Evolutionary conservation across 2,329 filamentous ascomycete species (phyloP), one percentile per base, ranked within the genome.

Genomic region (Boeremia exigua): DNA sequence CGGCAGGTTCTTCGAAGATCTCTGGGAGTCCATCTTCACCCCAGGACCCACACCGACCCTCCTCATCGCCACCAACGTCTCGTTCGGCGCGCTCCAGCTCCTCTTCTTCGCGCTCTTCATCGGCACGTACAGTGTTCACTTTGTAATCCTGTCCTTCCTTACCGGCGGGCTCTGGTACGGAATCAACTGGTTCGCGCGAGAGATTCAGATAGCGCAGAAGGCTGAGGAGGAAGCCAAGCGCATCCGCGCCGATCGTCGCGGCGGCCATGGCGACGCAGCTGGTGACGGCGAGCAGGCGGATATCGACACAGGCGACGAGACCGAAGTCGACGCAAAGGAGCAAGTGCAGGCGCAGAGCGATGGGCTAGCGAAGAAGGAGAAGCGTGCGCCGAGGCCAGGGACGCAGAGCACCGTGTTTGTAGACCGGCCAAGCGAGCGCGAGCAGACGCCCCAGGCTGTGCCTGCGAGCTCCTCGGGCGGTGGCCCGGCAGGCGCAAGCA

Each of bases 151-250:
- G 6, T 96, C 91, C 11, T 69, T 88, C 55, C 81, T 99, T 9
- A 91, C 87, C 61, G 93, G 80, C 29, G 90, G 90, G 4, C 82
- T 98, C 32, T 99, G 95, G 95, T 92, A 86, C 80, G 86, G 90
- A 54, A 93, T 98, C 79, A 98, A 98, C 83, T 99, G 95, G 95
- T 98, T 99, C 72, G 92, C 91, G 51, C 79, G 79, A 40, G 94
- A 88, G 71, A 75, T 88, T 48, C 72, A 75, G 28, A 77, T 77
- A 29, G 77, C 79, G 61, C 74, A 82, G 62, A 71, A 70, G 38
- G 74, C 78, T 65, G 76, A 81, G 65, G 80, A 81, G 64, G 81
- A 83, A 60, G 80, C 80, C 15, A 80, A 80, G 60, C 72, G 77
- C 58, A 74, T 79, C 57, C 66, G 75, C 23, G 72, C 73, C 51